Base-by-base conservation (phyloP, 164 flowering plant genomes). In the Piper betle region DNA sequence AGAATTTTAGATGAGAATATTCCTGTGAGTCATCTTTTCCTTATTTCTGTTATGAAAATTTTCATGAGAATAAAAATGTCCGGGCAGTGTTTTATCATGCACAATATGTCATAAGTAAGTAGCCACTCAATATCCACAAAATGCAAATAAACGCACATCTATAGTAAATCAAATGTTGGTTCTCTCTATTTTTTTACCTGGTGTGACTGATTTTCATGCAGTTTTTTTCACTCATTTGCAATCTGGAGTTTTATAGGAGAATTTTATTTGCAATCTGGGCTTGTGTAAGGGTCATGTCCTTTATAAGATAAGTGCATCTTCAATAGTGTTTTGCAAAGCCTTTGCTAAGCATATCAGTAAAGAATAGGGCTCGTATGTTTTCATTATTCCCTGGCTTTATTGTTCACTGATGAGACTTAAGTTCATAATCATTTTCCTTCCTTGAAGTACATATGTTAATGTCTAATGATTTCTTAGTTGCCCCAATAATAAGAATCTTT, bases 1-100 rank as follows among this genome's bases (percentile, higher is more conserved):
- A 82, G 96, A 58, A 91, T 94, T 60, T 80, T 91, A 33, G 94
- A 94, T 79, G 88, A 79, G 64, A 75, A 83, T 52, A 93, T 96
- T 62, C 97, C 99, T 10, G 99, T 94, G 65, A 90, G 96, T 80
- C 33, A n/a, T 60, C 41, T 50, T 59, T 41, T 6, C 58, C 13
- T 54, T 53, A 52, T 8, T 59, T 43, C 19, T 43, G 6, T 10
- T 55, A 20, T 25, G 15, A 10, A 20, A 12, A 7, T 16, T 6
- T 55, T 16, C 4, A 11, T n/a, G n/a, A 20, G 1, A 37, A 19
- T 6, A 12, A 55, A 3, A 12, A 55, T 55, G 25, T 55, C 19
- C 12, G 7, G 17, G 55, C 3, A 5, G 4, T 53, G 55, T n/a
- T 3, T 6, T 18, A 9, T 6, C 19, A 18, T 18, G 19, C n/a